Percentiles rank a stretch among this genome's conserved stretches.
These are phyloP conservation scores for Lachancea sp. DNA, from an alignment of 805 yeast genomes.

Conservation along the genomic window DNA sequence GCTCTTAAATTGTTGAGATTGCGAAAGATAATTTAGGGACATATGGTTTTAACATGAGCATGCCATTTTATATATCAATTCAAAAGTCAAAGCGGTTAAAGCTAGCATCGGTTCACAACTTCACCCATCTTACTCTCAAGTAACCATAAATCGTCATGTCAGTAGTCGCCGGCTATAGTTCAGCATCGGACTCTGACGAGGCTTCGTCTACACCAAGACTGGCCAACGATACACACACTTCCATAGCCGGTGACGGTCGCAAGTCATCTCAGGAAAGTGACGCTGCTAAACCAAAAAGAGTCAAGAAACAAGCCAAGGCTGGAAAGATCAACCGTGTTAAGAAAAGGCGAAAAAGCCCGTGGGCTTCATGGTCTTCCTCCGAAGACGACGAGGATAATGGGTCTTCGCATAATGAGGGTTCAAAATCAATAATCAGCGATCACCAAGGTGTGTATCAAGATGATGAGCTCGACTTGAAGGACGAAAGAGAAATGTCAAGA, in stretches of 20 bases:
- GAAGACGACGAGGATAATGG: constrained; percentile 5
- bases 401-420: neutral
- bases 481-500: neutral
- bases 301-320: neutral
- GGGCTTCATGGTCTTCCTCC: constrained; percentile 26
- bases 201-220: neutral
- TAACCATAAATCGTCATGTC: constrained; percentile 12
- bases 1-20: constrained; percentile 6
- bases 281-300: neutral
- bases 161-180: constrained; percentile 16
- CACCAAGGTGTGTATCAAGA: neutral
- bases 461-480: neutral
- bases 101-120: too few species aligned
- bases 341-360: constrained; percentile 25
- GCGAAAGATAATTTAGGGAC: too few species aligned
- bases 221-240: neutral
- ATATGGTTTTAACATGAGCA: too few species aligned
- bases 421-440: neutral
- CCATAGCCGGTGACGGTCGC: too few species aligned
- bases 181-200: constrained; percentile 3
- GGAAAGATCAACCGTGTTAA: constrained; percentile 10
- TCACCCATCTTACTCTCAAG: too few species aligned
- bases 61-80: too few species aligned
- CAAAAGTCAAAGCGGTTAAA: too few species aligned
- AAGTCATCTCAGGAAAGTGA: neutral